A percentile compares a stretch with the other conserved stretches of the same genome.
These are phyloP conservation scores for Cyberlindnera galapagoensis DNA, from an alignment of 805 yeast genomes.

Conservation along the genomic window DNA sequence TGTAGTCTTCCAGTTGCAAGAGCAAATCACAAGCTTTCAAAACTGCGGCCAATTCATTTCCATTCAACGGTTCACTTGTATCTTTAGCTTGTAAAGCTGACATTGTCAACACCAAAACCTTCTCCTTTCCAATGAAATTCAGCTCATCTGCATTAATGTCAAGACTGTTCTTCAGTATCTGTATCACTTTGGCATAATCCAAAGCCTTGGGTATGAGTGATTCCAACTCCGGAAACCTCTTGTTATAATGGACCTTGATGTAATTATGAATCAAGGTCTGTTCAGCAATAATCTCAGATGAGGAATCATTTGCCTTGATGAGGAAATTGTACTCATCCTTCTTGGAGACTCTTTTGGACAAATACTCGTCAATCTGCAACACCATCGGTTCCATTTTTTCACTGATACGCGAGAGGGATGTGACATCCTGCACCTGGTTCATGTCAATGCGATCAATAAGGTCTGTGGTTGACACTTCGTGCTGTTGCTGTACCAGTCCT, in stretches of 20 bases:
- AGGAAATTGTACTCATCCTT: conserved; percentile 42
- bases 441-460: conserved; percentile 7
- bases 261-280: conserved; percentile 42
- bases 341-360: conserved; percentile 16
- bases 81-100: conserved; percentile 48
- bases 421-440: conserved; percentile 11
- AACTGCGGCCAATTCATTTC: conserved; percentile 32
- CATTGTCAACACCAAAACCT: conserved; percentile 66
- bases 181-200: conserved; percentile 51
- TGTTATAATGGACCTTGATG: conserved; percentile 45
- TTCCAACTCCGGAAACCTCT: conserved; percentile 67
- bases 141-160: conserved; percentile 21
- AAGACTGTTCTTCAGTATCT: conserved; percentile 44
- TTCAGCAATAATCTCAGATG: conserved; percentile 49
- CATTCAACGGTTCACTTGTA: conserved; percentile 24
- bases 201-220: conserved; percentile 54
- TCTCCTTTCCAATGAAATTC: conserved; percentile 50
- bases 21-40: conserved; percentile 41
- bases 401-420: conserved; percentile 9
- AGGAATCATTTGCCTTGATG: conserved; percentile 45
- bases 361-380: conserved; percentile 13
- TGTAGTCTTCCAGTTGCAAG: conserved; percentile 36
- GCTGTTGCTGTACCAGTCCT: conserved; percentile 7
- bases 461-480: conserved; percentile 11
- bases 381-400: conserved; percentile 14